Conservation (phyloP, 2,329 filamentous ascomycete genomes). For the Didymella exigua region DNA sequence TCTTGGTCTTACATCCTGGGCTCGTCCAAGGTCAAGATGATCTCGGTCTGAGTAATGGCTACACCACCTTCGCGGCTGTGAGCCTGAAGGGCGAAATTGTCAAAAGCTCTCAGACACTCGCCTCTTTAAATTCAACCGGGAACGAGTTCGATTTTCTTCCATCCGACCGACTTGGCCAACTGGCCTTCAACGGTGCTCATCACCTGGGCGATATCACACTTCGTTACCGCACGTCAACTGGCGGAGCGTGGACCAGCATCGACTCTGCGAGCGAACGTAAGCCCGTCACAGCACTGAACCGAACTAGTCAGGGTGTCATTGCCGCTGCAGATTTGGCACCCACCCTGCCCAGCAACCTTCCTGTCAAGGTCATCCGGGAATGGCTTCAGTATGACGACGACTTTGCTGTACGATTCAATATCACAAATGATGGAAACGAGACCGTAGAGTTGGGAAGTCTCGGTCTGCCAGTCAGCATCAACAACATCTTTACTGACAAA, state of each 20-base stretch:
- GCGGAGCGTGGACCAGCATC: slow-evolving; percentile 52
- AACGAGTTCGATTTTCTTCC: slow-evolving; percentile 61
- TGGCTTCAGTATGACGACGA: slow-evolving; percentile 59
- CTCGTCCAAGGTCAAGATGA: slow-evolving; percentile 22
- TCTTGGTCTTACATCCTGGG: slow-evolving; percentile 1
- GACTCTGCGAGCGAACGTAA: slow-evolving; percentile 55
- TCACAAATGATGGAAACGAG: slow-evolving; percentile 53
- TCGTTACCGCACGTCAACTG: slow-evolving; percentile 56
- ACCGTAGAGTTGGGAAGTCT: slow-evolving; percentile 62
- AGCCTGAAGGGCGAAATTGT: slow-evolving; percentile 25
- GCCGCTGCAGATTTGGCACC: slow-evolving; percentile 51
- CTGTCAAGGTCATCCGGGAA: slow-evolving; percentile 57
- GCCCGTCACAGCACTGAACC: slow-evolving; percentile 40
- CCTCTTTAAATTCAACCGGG: slow-evolving; percentile 28
- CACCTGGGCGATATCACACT: slow-evolving; percentile 65
- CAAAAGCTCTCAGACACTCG: slow-evolving; percentile 29
- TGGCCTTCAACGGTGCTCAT: slow-evolving; percentile 60
- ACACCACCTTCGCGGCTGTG: slow-evolving; percentile 19
- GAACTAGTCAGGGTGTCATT: slow-evolving; percentile 32
- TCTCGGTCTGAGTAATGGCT: slow-evolving; percentile 28
- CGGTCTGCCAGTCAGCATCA: slow-evolving; percentile 65
- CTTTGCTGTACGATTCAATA: slow-evolving; percentile 58
- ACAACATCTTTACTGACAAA: slow-evolving; percentile 65
- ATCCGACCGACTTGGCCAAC: slow-evolving; percentile 55
- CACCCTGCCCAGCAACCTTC: slow-evolving; percentile 49